A percentile compares a stretch with the other conserved stretches of the same genome.
Evolutionary conservation across 2,329 filamentous ascomycete species (phyloP).

Genomic region (Stemphylium lycopersici): DNA sequence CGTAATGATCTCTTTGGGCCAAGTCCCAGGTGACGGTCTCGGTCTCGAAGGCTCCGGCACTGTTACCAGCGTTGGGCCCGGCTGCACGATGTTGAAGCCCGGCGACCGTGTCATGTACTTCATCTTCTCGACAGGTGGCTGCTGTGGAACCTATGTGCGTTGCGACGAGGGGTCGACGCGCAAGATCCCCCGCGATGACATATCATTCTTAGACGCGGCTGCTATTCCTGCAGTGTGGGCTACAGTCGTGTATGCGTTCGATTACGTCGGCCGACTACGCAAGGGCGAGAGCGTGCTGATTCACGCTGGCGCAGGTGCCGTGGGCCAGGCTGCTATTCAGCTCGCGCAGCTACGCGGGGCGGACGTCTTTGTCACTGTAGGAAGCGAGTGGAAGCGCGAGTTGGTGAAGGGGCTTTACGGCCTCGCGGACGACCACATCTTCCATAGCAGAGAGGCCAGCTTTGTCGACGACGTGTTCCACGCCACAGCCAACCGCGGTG

Average conservation of each 20-base stretch:
- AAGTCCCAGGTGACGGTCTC: constrained; percentile 6
- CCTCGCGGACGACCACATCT: constrained; percentile 42
- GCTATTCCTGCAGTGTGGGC: constrained; percentile 13
- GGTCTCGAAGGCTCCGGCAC: constrained; percentile 23
- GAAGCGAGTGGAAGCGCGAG: constrained; percentile 13
- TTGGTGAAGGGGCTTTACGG: constrained; percentile 18
- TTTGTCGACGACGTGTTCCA: constrained; percentile 35
- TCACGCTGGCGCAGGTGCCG: constrained; percentile 29
- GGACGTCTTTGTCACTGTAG: constrained; percentile 26
- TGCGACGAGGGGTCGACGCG: constrained; percentile 5
- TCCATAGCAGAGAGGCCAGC: constrained; percentile 33
- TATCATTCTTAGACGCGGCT: constrained; percentile 20
- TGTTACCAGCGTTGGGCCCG: constrained; percentile 15
- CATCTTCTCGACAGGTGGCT: constrained; percentile 13
- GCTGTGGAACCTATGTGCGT: constrained; percentile 13
- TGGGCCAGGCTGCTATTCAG: constrained; percentile 33
- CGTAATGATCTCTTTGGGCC: constrained; percentile 10
- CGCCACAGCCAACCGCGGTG: constrained; percentile 35
- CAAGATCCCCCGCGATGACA: constrained; percentile 6
- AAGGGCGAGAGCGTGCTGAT: constrained; percentile 40
- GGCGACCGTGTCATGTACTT: constrained; percentile 14
- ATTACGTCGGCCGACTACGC: constrained; percentile 28
- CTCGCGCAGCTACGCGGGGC: constrained; percentile 24
- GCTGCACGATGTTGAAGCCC: constrained; percentile 3
- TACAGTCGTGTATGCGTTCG: constrained; percentile 29